Evolutionary conservation across 139 green algal species (phyloP), one percentile per base, ranked within the genome.

Genomic region (Tetradesmus obliquus): DNA sequence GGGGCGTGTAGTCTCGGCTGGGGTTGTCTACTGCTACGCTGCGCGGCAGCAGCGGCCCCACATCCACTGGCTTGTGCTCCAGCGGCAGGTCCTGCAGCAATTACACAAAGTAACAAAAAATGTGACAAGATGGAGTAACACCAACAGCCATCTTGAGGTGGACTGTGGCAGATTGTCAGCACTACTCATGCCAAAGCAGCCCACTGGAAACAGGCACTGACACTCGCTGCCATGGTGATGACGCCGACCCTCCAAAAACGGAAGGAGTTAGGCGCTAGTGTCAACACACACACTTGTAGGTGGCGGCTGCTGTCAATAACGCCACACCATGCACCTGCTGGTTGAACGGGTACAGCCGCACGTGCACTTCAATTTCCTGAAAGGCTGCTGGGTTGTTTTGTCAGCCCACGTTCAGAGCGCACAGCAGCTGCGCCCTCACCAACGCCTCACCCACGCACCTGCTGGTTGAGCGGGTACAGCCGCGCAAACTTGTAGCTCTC

Each of bases 401-500:
- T 45, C 32, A 45, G 0, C 32, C 32, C 32, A 45, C 32, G 32
- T 45, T 45, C 32, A 45, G 32, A 45, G 32, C 32, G 32, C 32
- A 45, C 32, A 45, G 32, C 32, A 45, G 32, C 32, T 45, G 32
- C 32, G 32, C 32, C 32, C 32, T 45, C 32, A 45, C 32, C 32
- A 45, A 45, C 32, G 32, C 32, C 32, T 45, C 32, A 45, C 32
- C 32, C 32, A 45, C 32, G 15, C 12, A 83, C 80, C 62, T 80
- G 82, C 72, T 91, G 84, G 24, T 91, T 90, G 45, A 94, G 86
- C n/a, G 92, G 92, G 57, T 93, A 95, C 13, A 94, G 79, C 13
- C 97, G 89, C 3, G 95, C 95, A 93, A 99, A 99, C 94, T 99
- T 99, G 94, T 99, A 99, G 57, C 91, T 97, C 94, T 99, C 98